Evolutionary conservation across 257 asterid genomes (phyloP).

Genomic region (Solanum appendiculatum): DNA sequence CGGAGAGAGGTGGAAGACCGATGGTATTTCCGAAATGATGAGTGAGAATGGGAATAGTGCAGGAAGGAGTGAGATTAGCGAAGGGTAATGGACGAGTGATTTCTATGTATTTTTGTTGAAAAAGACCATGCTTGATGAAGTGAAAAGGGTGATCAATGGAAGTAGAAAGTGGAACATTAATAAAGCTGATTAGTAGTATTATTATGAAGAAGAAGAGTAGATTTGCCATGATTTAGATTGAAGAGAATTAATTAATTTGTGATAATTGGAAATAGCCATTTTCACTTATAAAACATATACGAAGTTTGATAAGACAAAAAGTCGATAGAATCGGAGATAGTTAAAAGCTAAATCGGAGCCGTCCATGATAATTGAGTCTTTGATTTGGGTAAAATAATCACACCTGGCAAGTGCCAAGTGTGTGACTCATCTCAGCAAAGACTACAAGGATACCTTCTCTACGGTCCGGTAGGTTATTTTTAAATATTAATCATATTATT

Average conservation of each 20-base stretch:
- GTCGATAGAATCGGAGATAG: not conserved
- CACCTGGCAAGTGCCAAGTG: not conserved
- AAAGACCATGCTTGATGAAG: slow-evolving; percentile 12
- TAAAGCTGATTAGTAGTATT: not conserved
- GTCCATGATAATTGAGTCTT: not conserved
- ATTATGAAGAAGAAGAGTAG: slow-evolving; percentile 5
- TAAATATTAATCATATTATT: no score
- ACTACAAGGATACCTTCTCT: no score
- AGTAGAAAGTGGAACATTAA: slow-evolving; percentile 3
- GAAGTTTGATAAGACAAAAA: not conserved
- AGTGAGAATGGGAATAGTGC: slow-evolving; percentile 47
- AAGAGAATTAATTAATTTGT: not conserved
- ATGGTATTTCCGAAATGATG: slow-evolving; percentile 54
- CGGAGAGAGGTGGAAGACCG: slow-evolving; percentile 44
- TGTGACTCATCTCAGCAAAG: not conserved
- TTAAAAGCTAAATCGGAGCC: not conserved
- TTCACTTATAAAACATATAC: not conserved
- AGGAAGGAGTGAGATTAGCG: slow-evolving; percentile 35
- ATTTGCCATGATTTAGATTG: not conserved
- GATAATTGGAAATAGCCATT: not conserved
- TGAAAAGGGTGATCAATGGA: slow-evolving; percentile 15
- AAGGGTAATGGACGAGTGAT: slow-evolving; percentile 51
- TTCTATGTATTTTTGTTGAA: slow-evolving; percentile 29
- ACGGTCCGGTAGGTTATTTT: not conserved
- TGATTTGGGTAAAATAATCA: not conserved